A percentile compares a stretch with the other conserved stretches of the same genome.
Conservation (phyloP, 2,329 filamentous ascomycete genomes). For the Graphilbum ipis-grandicollis region DNA sequence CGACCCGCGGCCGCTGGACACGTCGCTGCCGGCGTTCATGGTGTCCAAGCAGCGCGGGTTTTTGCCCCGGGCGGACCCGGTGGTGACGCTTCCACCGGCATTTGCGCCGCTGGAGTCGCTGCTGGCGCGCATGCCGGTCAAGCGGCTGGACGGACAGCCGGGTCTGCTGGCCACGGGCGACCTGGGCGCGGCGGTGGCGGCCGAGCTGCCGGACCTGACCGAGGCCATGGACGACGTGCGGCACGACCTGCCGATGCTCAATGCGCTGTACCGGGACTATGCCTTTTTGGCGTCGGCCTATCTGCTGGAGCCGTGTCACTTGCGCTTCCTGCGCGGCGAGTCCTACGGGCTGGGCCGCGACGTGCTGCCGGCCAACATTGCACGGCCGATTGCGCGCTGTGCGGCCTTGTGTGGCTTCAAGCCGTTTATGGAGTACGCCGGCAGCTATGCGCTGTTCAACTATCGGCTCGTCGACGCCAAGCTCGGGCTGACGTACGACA, state of each 20-base stretch:
- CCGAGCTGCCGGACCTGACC: conserved; percentile 63
- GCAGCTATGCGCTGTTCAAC: conserved; percentile 52
- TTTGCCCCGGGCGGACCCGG: conserved; percentile 48
- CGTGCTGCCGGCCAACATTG: conserved; percentile 53
- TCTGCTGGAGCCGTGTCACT: conserved; percentile 79
- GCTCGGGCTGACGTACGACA: conserved; percentile 40
- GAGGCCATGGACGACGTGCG: conserved; percentile 53
- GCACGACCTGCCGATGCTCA: conserved; percentile 61
- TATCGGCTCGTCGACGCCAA: conserved; percentile 41
- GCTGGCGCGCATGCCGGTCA: conserved; percentile 62
- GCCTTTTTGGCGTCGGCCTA: conserved; percentile 82
- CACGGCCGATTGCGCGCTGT: conserved; percentile 68
- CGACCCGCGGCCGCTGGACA: conserved; percentile 45
- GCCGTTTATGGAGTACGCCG: conserved; percentile 79
- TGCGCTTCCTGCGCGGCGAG: conserved; percentile 51
- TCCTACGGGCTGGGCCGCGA: conserved; percentile 65
- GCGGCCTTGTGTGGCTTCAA: conserved; percentile 75
- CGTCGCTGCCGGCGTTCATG: conserved; percentile 56
- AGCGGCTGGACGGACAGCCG: conserved; percentile 52
- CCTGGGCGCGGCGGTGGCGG: conserved; percentile 58
- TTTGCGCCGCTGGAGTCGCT: conserved; percentile 59
- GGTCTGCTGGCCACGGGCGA: conserved; percentile 60
- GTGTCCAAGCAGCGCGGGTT: conserved; percentile 61
- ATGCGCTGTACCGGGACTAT: conserved; percentile 81
- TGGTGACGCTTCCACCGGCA: conserved; percentile 48